Conservation (phyloP, 176 grass and related monocot species). For the Carex kokanica region DNA sequence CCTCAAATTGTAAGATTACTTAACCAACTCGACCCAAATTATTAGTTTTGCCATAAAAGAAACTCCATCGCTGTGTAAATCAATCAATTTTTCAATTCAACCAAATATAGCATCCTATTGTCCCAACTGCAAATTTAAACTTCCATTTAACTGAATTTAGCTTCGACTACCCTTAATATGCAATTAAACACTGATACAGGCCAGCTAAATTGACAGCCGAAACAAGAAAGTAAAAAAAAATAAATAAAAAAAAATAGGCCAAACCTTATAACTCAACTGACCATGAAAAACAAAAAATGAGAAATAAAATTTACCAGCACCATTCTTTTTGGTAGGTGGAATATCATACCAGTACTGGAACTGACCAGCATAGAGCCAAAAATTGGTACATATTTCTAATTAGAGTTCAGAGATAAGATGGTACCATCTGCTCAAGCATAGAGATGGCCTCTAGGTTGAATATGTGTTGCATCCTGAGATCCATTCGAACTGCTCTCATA, state of each 20-base stretch:
- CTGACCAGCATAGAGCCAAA: neutral
- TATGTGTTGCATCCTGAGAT: slow-evolving; percentile 97
- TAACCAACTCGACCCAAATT: neutral
- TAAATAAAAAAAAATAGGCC: neutral
- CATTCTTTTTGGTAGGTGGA: neutral
- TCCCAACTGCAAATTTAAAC: neutral
- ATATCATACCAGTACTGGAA: neutral
- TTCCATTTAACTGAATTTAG: neutral
- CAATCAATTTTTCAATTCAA: neutral
- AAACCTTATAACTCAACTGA: neutral
- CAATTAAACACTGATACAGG: neutral
- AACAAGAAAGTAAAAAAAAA: neutral
- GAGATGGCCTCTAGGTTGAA: slow-evolving; percentile 72
- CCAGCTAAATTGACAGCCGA: neutral
- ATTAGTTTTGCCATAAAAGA: neutral
- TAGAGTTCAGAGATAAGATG: neutral
- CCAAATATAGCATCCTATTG: neutral
- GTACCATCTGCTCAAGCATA: slow-evolving; percentile 99
- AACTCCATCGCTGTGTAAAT: neutral
- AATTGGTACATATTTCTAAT: neutral
- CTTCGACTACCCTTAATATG: neutral
- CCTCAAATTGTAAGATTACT: slow-evolving; percentile 2
- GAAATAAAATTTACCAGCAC: neutral
- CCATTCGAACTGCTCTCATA: slow-evolving; percentile 97
- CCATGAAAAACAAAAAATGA: neutral